Evolutionary conservation across 2,329 filamentous ascomycete genomes (phyloP).

Genomic region (Stylonectria norvegica): DNA sequence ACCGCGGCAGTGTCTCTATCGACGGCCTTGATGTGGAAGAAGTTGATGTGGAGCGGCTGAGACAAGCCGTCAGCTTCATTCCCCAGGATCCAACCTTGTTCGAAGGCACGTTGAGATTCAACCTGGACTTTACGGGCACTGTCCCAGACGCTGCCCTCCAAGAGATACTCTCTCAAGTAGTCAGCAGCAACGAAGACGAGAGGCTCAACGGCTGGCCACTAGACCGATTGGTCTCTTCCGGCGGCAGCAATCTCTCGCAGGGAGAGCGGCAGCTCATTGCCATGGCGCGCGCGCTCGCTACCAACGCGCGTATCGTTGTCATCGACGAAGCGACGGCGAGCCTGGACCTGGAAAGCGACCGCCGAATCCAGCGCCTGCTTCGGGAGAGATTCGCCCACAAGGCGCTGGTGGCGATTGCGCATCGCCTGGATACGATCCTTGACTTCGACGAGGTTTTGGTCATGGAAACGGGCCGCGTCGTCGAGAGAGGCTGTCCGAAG

Average conservation of each 20-base stretch:
- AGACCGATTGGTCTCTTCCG: background rate
- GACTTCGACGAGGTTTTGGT: constrained; percentile 71
- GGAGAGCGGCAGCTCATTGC: constrained; percentile 72
- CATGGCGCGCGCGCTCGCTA: constrained; percentile 65
- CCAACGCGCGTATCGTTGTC: constrained; percentile 65
- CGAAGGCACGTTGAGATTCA: constrained; percentile 55
- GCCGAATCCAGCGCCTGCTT: constrained; percentile 67
- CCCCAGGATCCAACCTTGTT: constrained; percentile 61
- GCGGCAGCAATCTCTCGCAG: constrained; percentile 46
- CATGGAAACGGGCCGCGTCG: constrained; percentile 67
- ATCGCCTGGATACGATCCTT: constrained; percentile 58
- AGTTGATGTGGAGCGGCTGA: constrained; percentile 47
- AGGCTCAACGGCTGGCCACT: background rate
- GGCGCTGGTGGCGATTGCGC: constrained; percentile 67
- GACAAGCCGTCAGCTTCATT: constrained; percentile 53
- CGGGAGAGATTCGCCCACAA: constrained; percentile 58
- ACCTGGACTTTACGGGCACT: constrained; percentile 46
- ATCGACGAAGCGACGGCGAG: constrained; percentile 72
- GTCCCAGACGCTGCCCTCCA: background rate
- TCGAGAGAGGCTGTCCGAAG: constrained; percentile 52
- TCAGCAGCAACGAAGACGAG: background rate
- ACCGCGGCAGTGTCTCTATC: background rate
- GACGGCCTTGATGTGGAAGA: constrained; percentile 18
- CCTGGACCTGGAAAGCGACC: constrained; percentile 70
- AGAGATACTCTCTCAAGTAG: background rate